Base-by-base conservation (phyloP, 768 basidiomycete genomes). In the Tulasnella sp. region DNA sequence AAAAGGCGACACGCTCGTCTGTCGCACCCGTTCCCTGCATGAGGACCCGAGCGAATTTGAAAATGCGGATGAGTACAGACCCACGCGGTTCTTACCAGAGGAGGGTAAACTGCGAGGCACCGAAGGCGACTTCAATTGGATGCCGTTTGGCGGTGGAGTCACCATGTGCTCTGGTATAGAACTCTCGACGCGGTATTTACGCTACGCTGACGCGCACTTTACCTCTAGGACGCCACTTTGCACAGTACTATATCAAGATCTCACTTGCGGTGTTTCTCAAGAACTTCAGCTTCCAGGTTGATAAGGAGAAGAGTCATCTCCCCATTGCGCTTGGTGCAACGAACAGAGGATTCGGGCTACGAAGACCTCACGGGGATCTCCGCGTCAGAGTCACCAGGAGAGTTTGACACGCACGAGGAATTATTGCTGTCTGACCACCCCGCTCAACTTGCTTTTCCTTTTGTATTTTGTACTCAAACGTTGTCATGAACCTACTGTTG, bases 11-110 rank as follows among this genome's bases (percentile, higher is more conserved):
- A 58, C 49, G 34, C 8, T 58, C 32, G 21, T 58, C 2, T 58
- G 57, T 29, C 34, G 25, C n/a, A 58, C 57, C 27, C 17, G 57
- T 11, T 35, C 23, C 27, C 48, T 51, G 32, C 46, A 58, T n/a
- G 51, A 50, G 57, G 57, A 58, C 49, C 37, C 39, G 49, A 49
- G 34, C 19, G 49, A 50, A 23, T 58, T 58, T 21, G 49, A 51
- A 29, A 11, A 51, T 12, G 48, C 49, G 3, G 19, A 49, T 6
- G 35, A 50, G 37, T 58, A 7, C 5, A 39, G 36, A 23, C 57
- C 57, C 5, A 49, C 27, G 27, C 29, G 57, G 19, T 58, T 58
- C 34, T 2, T 58, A 25, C 6, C 27, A 21, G 35, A 39, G 14
- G 46, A 35, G 11, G 46, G 35, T 11, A 23, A 37, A 15, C 34